These are phyloP conservation scores for Amaranthus hypochondriacus DNA, from an alignment of 148 eudicot species.

Conservation along the genomic window DNA sequence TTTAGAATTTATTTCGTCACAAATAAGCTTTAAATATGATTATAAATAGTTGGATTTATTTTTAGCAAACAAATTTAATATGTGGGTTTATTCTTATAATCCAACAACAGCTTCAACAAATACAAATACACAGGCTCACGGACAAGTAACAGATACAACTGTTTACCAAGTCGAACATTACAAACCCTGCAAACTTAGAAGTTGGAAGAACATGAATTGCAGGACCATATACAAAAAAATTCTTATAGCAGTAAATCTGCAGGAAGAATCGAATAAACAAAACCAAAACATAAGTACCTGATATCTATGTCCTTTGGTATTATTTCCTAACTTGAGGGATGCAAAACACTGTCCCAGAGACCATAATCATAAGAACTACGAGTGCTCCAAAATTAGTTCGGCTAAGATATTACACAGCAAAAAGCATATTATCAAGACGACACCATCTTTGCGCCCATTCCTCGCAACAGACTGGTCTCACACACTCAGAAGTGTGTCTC, in stretches of 20 bases:
- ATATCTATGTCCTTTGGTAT: constrained; percentile 6
- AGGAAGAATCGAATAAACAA: background rate
- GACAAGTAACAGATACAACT: no score
- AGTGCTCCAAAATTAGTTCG: constrained; percentile 3
- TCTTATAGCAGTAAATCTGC: background rate
- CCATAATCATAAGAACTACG: background rate
- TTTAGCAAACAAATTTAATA: no score
- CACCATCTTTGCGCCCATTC: constrained; percentile 11
- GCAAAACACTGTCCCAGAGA: constrained; percentile 5
- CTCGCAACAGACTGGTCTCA: constrained; percentile 1
- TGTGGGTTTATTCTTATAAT: no score
- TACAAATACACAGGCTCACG: no score
- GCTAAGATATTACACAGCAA: background rate
- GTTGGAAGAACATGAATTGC: background rate
- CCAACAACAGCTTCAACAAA: no score
- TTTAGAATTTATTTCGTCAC: no score
- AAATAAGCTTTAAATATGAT: no score
- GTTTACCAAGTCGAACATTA: no score
- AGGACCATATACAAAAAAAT: background rate
- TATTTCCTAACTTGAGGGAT: constrained; percentile 8
- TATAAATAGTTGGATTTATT: no score
- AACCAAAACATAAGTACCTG: background rate
- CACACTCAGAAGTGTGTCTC: background rate
- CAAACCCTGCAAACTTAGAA: background rate
- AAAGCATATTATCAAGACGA: background rate